Percentiles rank a stretch among this genome's conserved stretches.
Conservation (phyloP, 2,329 filamentous ascomycete genomes). For the Hortaea werneckii region DNA sequence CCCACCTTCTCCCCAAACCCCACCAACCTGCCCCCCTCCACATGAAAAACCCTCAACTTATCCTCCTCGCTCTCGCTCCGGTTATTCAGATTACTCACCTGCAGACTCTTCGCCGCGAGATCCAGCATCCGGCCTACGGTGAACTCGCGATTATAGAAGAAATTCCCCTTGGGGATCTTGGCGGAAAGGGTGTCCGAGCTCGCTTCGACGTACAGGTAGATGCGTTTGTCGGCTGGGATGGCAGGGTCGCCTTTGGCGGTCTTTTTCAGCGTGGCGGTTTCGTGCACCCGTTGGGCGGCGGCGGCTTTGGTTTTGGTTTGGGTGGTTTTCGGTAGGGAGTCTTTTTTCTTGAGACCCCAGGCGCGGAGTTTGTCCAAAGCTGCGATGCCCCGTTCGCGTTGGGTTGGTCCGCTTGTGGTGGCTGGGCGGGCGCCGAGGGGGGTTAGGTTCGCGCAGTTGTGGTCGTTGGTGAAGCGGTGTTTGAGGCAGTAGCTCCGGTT, state of each 20-base stretch:
- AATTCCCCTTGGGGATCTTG: slow-evolving; percentile 59
- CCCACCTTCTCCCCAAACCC: slow-evolving; percentile 85
- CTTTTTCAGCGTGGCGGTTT: slow-evolving; percentile 70
- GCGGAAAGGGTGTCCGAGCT: slow-evolving; percentile 74
- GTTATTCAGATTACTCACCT: slow-evolving; percentile 79
- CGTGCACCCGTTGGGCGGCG: slow-evolving; percentile 56
- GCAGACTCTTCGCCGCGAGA: slow-evolving; percentile 62
- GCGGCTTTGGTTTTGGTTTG: slow-evolving; percentile 47
- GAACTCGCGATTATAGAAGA: slow-evolving; percentile 57
- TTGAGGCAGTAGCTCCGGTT: slow-evolving; percentile 68
- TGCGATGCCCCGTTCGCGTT: slow-evolving; percentile 55
- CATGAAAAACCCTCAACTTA: slow-evolving; percentile 79
- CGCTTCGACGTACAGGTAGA: slow-evolving; percentile 86
- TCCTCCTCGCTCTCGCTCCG: slow-evolving; percentile 64
- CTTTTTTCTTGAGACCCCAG: slow-evolving; percentile 64
- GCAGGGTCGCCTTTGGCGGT: slow-evolving; percentile 84
- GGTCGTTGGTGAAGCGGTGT: slow-evolving; percentile 67
- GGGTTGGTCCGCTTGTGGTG: slow-evolving; percentile 29
- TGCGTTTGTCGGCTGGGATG: slow-evolving; percentile 67
- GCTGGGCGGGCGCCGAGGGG: slow-evolving; percentile 43
- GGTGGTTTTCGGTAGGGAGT: slow-evolving; percentile 27
- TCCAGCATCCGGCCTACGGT: slow-evolving; percentile 78
- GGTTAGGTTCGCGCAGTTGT: slow-evolving; percentile 70
- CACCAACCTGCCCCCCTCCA: slow-evolving; percentile 76
- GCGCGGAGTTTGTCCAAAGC: slow-evolving; percentile 68